Conservation (phyloP, 495 filamentous ascomycete species). For the Pyrenula aspistea region DNA sequence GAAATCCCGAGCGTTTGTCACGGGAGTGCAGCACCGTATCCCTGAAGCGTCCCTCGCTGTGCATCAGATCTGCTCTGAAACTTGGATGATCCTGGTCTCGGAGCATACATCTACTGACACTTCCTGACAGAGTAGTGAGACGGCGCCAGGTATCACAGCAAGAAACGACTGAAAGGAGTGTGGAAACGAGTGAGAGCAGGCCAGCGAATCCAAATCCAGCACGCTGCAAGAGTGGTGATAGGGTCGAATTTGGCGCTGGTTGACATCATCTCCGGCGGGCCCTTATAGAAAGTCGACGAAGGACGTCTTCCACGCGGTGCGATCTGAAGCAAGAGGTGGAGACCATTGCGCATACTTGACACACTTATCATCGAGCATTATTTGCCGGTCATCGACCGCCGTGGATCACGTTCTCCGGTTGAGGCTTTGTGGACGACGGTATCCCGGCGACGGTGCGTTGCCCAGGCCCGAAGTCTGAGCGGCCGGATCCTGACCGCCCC, state of each 20-base stretch:
- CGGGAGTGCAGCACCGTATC: not conserved
- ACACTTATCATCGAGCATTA: too few species aligned
- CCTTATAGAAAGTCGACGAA: not conserved
- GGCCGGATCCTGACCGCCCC: not conserved
- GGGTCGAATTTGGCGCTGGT: not conserved
- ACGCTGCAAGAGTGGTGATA: not conserved
- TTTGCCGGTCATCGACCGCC: not conserved
- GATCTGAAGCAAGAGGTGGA: too few species aligned
- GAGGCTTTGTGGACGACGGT: conserved; percentile 80
- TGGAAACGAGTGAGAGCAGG: too few species aligned
- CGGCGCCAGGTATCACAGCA: too few species aligned
- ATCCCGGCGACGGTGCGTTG: not conserved
- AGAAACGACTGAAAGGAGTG: too few species aligned
- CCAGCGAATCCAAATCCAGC: too few species aligned
- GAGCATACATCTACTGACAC: not conserved
- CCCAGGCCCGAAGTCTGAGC: not conserved
- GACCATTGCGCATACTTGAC: too few species aligned
- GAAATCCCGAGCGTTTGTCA: not conserved
- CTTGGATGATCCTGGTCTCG: not conserved
- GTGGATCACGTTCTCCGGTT: conserved; percentile 78
- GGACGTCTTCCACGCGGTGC: not conserved
- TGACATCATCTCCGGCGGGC: not conserved
- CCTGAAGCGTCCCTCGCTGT: too few species aligned
- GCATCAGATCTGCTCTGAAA: not conserved
- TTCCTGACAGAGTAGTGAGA: not conserved